A percentile compares a stretch with the other conserved stretches of the same genome.
These are phyloP conservation scores for Magnusiomyces tetraspermus DNA, from an alignment of 1,139 yeast species.

Conservation along the genomic window DNA sequence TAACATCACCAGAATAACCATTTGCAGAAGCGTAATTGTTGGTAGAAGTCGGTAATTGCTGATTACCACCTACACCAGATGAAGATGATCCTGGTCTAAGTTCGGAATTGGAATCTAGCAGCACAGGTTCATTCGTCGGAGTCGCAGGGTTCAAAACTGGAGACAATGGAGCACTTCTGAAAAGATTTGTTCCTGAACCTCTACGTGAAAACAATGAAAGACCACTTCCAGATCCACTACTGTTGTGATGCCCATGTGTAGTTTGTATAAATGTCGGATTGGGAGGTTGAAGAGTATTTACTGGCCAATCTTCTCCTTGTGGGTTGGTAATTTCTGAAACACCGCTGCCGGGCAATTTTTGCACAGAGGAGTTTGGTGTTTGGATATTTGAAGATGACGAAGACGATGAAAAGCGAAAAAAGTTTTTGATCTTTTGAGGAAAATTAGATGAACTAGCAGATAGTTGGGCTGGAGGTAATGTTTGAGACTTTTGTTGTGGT, in stretches of 20 bases:
- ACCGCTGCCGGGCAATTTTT: too few relatives aligned
- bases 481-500: neutral
- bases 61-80: neutral
- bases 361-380: neutral
- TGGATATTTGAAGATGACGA: constrained; percentile 7
- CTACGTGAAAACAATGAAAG: constrained; percentile 1
- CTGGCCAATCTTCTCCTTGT: neutral
- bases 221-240: neutral
- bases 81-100: neutral
- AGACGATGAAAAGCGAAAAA: constrained; percentile 23
- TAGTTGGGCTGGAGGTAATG: neutral
- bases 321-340: neutral
- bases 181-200: neutral
- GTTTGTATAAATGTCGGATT: neutral
- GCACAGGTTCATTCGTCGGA: neutral
- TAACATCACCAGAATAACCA: neutral
- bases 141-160: neutral
- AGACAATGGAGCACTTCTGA: neutral
- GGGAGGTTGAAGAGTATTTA: neutral
- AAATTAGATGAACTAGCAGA: constrained; percentile 17
- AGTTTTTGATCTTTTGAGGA: constrained; percentile 26
- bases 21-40: neutral
- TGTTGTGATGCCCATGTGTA: neutral
- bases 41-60: neutral
- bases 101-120: neutral